phyloP scores from a whole-genome alignment of 768 basidiomycete genomes.

The Leccinum rimulosum region DNA sequence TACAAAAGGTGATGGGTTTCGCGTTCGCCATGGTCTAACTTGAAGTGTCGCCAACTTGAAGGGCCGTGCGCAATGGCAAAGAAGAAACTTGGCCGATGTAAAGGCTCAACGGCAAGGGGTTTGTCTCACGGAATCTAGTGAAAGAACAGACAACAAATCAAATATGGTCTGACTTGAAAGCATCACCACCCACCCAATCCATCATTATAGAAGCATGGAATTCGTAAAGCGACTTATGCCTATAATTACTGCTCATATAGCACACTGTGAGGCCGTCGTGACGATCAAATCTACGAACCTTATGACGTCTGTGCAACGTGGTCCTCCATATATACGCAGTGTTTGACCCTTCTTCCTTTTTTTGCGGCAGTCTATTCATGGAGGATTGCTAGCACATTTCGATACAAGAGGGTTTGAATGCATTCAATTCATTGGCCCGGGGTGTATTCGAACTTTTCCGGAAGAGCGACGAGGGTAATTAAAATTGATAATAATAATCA shows the following conservation, averaged over 20 bases:
- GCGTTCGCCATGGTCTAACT: constrained; percentile 28
- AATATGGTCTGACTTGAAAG: constrained; percentile 63
- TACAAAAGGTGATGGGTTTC: constrained; percentile 86
- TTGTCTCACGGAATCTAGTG: constrained; percentile 24
- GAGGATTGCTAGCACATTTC: no score
- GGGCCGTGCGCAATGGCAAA: constrained; percentile 13
- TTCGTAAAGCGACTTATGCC: constrained; percentile 76
- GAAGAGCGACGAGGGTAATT: no score
- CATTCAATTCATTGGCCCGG: no score
- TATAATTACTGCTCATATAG: constrained; percentile 59
- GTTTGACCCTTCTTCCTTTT: no score
- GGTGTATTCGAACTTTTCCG: no score
- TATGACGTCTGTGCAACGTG: constrained; percentile 36
- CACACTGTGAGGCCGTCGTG: constrained; percentile 18
- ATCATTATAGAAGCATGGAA: constrained; percentile 79
- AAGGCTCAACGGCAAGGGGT: constrained; percentile 16
- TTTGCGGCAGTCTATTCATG: no score
- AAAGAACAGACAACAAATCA: not conserved
- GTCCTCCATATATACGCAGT: no score
- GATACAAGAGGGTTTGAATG: no score
- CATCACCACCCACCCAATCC: constrained; percentile 82
- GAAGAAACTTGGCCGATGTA: constrained; percentile 16
- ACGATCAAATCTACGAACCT: constrained; percentile 47
- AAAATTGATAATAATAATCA: no score
- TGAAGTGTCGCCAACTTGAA: not conserved